Conservation (phyloP, 768 basidiomycete species). For the Tulasnella sp. region DNA sequence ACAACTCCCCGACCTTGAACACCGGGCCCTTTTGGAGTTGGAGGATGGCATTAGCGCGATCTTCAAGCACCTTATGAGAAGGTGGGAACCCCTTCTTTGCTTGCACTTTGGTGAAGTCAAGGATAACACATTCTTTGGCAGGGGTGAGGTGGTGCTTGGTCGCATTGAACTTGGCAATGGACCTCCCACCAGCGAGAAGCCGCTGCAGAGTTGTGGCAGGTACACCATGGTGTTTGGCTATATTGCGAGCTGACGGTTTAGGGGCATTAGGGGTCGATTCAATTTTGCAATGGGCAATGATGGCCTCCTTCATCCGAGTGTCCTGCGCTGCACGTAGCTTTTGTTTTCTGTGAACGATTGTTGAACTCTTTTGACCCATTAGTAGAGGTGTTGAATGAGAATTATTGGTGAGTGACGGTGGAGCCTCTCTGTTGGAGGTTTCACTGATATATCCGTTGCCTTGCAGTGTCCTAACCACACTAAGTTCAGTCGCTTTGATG, state of each 20-base stretch:
- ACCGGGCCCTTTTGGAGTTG: not conserved
- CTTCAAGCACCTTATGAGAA: conserved; percentile 44
- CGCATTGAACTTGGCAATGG: conserved; percentile 42
- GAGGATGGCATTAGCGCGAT: conserved; percentile 44
- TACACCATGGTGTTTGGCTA: not conserved
- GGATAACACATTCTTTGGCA: conserved; percentile 40
- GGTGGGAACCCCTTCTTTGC: conserved; percentile 47
- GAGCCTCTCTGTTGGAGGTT: no score
- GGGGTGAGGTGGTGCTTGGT: conserved; percentile 42
- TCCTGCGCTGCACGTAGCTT: not conserved
- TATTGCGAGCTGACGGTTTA: no score
- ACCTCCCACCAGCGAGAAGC: not conserved
- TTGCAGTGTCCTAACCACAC: no score
- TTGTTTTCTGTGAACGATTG: no score
- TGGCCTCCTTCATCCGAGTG: not conserved
- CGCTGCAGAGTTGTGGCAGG: not conserved
- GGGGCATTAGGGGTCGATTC: not conserved
- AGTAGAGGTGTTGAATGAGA: no score
- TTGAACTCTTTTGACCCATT: no score
- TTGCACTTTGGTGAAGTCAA: not conserved
- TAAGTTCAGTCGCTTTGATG: no score
- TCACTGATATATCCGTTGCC: no score
- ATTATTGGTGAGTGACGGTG: no score
- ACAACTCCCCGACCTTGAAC: conserved; percentile 22
- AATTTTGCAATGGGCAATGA: not conserved